Conservation (phyloP, 2,329 filamentous ascomycete species). For the Nannizziopsis arthrosporioides region DNA sequence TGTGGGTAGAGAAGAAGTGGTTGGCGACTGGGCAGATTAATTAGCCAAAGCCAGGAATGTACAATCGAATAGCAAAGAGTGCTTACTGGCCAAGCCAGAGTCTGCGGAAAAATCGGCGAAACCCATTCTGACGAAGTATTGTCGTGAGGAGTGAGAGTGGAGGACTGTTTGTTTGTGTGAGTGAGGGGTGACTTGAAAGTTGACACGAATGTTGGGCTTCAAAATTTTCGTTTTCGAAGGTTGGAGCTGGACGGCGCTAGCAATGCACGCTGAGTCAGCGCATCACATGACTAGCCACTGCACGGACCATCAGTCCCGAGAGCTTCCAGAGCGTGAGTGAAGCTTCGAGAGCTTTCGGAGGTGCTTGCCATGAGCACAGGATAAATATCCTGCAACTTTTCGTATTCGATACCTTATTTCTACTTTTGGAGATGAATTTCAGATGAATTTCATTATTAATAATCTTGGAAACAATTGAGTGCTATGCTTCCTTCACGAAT, state of each 20-base stretch:
- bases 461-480: neutral
- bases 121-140: constrained; percentile 43
- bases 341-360: constrained; percentile 11
- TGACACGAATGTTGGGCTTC: constrained; percentile 6
- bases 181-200: constrained; percentile 14
- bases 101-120: constrained; percentile 56
- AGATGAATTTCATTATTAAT: neutral
- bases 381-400: neutral
- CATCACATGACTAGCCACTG: constrained; percentile 5
- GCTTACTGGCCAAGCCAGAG: constrained; percentile 49
- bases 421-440: neutral
- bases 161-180: constrained; percentile 16
- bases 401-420: neutral
- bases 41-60: constrained; percentile 15
- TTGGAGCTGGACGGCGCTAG: neutral
- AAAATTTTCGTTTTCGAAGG: constrained; percentile 5
- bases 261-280: constrained; percentile 1
- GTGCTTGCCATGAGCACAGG: neutral
- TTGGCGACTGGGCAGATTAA: constrained; percentile 32
- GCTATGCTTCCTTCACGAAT: constrained; percentile 2
- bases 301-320: neutral
- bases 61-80: constrained; percentile 18
- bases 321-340: neutral
- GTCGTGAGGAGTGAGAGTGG: constrained; percentile 16
- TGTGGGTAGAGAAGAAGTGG: constrained; percentile 47